Evolutionary conservation across 768 basidiomycete genomes (phyloP).

Genomic region (Trametes elegans): DNA sequence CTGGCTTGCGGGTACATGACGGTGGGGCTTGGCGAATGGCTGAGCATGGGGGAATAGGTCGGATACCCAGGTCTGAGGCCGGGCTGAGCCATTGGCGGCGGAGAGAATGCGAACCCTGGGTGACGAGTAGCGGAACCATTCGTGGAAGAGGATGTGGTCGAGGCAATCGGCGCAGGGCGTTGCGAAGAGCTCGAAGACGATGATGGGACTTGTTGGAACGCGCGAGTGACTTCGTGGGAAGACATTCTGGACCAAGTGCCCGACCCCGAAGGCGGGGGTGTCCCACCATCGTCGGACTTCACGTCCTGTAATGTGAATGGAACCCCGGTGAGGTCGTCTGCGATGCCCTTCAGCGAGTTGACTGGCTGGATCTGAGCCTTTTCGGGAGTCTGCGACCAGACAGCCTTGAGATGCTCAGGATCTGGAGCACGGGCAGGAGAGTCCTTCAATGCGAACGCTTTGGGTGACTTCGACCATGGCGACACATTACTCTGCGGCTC

Average conservation of each 20-base stretch:
- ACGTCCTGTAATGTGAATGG: conserved; percentile 84
- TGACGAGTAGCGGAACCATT: conserved; percentile 18
- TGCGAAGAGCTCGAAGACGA: conserved; percentile 48
- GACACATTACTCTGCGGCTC: conserved; percentile 36
- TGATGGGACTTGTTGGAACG: conserved; percentile 82
- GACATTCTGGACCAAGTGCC: conserved; percentile 71
- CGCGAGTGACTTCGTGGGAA: conserved; percentile 76
- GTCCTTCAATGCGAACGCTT: conserved; percentile 62
- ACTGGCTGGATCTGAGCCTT: conserved; percentile 63
- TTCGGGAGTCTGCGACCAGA: conserved; percentile 79
- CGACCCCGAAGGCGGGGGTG: conserved; percentile 63
- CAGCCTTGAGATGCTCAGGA: conserved; percentile 80
- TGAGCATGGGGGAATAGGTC: conserved; percentile 69
- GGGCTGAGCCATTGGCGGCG: conserved; percentile 41
- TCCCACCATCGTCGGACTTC: conserved; percentile 83
- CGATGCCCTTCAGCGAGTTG: conserved; percentile 83
- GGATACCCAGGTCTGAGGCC: conserved; percentile 56
- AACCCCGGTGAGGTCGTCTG: conserved; percentile 75
- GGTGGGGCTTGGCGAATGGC: conserved; percentile 66
- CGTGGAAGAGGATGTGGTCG: conserved; percentile 11
- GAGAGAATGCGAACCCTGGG: conserved; percentile 20
- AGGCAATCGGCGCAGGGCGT: conserved; percentile 34
- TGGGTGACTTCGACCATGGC: conserved; percentile 51
- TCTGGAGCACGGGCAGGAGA: conserved; percentile 66
- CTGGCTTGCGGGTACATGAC: conserved; percentile 66